A percentile compares a stretch with the other conserved stretches of the same genome.
These are phyloP conservation scores for Coleophoma eucalyptorum DNA, from an alignment of 2,329 filamentous ascomycete genomes.

Conservation along the genomic window DNA sequence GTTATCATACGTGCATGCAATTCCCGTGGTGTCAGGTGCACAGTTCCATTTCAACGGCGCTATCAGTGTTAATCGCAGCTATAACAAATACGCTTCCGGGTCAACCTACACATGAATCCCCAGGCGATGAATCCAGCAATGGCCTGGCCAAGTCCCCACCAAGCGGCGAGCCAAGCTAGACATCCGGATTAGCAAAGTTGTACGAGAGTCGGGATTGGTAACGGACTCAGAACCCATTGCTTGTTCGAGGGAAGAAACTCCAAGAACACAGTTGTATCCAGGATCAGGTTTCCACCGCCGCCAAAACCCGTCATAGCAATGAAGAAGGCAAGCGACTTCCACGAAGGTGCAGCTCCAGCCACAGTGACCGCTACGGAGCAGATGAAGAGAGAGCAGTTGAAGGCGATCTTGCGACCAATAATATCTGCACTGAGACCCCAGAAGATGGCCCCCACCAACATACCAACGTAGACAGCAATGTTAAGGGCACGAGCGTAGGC, in stretches of 20 bases:
- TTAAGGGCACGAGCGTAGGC: constrained; percentile 55
- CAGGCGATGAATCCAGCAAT: constrained; percentile 25
- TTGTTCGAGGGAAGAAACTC: constrained; percentile 53
- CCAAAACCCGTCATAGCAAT: constrained; percentile 61
- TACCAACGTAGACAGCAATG: constrained; percentile 56
- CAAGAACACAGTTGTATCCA: constrained; percentile 45
- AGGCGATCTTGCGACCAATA: constrained; percentile 64
- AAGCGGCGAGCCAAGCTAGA: constrained; percentile 49
- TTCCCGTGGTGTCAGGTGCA: constrained; percentile 25
- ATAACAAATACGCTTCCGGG: background rate
- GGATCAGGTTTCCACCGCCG: constrained; percentile 57
- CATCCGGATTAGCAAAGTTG: background rate
- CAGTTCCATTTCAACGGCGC: constrained; percentile 42
- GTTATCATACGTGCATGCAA: constrained; percentile 42
- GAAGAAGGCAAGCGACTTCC: constrained; percentile 61
- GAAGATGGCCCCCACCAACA: constrained; percentile 56
- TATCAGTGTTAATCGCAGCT: constrained; percentile 1
- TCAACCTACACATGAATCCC: constrained; percentile 17
- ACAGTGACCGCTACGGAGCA: constrained; percentile 59
- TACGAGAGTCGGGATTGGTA: background rate
- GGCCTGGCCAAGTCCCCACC: constrained; percentile 40
- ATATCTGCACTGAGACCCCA: constrained; percentile 67
- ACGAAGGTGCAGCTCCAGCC: constrained; percentile 64
- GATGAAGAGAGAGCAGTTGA: constrained; percentile 63
- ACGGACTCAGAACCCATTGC: constrained; percentile 55